A percentile compares a stretch with the other conserved stretches of the same genome.
Conservation (phyloP, 257 asterid species). For the Solanum megistacrolobum region DNA sequence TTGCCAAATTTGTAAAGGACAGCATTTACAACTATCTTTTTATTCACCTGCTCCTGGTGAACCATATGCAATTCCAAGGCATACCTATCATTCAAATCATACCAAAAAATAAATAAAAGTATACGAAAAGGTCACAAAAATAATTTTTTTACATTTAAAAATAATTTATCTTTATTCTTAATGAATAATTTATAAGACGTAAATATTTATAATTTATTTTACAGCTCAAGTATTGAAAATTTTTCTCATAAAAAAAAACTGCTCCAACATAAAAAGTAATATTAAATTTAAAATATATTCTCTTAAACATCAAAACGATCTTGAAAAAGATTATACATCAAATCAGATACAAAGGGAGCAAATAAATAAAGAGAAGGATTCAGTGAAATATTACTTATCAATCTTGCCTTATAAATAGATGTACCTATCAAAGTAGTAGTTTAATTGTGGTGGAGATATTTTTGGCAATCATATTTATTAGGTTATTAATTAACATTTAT, state of each 20-base stretch:
- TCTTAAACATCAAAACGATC: not conserved
- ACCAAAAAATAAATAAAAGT: not conserved
- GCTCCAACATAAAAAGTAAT: not conserved
- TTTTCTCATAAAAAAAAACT: not conserved
- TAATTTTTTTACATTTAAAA: no score
- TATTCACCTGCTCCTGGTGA: conserved; percentile 27
- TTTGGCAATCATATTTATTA: not conserved
- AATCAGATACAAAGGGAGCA: not conserved
- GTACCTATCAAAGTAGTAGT: not conserved
- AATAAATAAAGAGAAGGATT: not conserved
- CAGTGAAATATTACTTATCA: not conserved
- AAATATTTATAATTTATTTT: not conserved
- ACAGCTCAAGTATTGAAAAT: not conserved
- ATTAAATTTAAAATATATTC: no score
- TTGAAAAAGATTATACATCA: not conserved
- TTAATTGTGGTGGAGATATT: not conserved
- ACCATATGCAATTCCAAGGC: conserved; percentile 69
- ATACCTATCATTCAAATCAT: conserved; percentile 23
- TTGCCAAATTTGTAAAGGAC: conserved; percentile 49
- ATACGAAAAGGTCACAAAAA: not conserved
- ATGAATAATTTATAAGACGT: not conserved
- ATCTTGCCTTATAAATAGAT: not conserved
- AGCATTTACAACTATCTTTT: conserved; percentile 37
- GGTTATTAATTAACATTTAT: not conserved
- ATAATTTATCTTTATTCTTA: not conserved